Base-by-base conservation (phyloP, 192 early-diverging fungal genomes). In the Rhizophagus sp. region DNA sequence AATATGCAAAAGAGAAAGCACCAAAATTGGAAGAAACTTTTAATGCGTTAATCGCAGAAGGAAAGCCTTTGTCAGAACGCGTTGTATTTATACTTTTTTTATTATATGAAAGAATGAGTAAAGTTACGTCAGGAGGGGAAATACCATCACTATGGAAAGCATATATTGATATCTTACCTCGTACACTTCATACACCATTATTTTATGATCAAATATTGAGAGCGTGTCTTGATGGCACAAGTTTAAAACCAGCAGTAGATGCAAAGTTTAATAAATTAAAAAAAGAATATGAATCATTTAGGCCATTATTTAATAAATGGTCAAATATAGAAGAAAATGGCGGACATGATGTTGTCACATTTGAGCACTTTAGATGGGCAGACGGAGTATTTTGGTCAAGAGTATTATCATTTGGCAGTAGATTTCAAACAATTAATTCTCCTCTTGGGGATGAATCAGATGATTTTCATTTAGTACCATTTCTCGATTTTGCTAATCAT, bases 401-500 rank as follows among this genome's bases (percentile, higher is more conserved):
- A 30, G 89, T 92, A 2, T 83, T 94, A 5, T 87, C 86, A 3
- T 85, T 93, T 62, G 79, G 78, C 17, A 85, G 85, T 41, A 83
- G 87, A 44, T 62, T 81, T 63, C 79, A 79, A 22, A 57, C 80
- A 2, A 57, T 70, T 27, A 65, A 80, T 3, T 34, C 19, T 68
- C 34, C n/a, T 0, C 10, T 33, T 4, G 61, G 49, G 12, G 39
- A 8, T 34, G 22, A 24, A 25, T 27, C 36, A 4, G 83, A 81
- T 68, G 90, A 92, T 72, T 83, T 85, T 61, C 88, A 88, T 62
- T 73, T 94, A 81, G 87, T 93, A 10, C 93, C 93, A 12, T 87
- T 90, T 19, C 83, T 94, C 61, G 93, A 94, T 83, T 91, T 94
- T 82, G 91, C 90, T 34, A 94, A 94, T 76, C 93, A 94, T 81